Conservation (phyloP, 2,329 filamentous ascomycete genomes). For the Diaporthe nobilis region DNA sequence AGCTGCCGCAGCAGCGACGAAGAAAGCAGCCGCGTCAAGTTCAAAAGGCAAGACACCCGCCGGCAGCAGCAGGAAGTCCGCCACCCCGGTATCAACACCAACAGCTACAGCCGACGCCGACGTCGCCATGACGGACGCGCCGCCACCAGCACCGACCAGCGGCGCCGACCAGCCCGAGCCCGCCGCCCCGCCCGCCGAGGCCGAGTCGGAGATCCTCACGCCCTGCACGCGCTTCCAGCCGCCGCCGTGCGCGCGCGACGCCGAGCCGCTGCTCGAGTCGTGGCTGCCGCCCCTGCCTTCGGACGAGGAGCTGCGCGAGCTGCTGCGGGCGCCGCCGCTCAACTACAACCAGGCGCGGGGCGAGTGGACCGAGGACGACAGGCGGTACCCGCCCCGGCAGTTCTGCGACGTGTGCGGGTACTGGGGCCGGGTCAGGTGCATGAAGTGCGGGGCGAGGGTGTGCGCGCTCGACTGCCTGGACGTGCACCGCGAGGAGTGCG, state of each 20-base stretch:
- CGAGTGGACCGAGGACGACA: slow-evolving; percentile 56
- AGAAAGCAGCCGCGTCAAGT: slow-evolving; percentile 39
- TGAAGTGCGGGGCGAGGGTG: slow-evolving; percentile 83
- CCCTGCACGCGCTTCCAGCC: slow-evolving; percentile 52
- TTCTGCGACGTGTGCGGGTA: slow-evolving; percentile 89
- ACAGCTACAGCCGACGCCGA: slow-evolving; percentile 47
- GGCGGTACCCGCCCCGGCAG: slow-evolving; percentile 47
- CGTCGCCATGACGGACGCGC: slow-evolving; percentile 59
- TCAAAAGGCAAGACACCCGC: slow-evolving; percentile 26
- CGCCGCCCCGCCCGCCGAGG: slow-evolving; percentile 47
- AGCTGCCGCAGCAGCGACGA: slow-evolving; percentile 12
- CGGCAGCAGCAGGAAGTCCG: slow-evolving; percentile 32
- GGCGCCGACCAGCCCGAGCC: slow-evolving; percentile 38
- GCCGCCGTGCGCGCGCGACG: slow-evolving; percentile 62
- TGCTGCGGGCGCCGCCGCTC: slow-evolving; percentile 76
- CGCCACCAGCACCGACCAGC: slow-evolving; percentile 17
- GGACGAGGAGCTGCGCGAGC: slow-evolving; percentile 72
- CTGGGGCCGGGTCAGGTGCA: slow-evolving; percentile 82
- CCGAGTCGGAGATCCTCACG: slow-evolving; percentile 52
- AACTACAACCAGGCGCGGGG: slow-evolving; percentile 76
- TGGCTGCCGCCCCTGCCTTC: slow-evolving; percentile 70
- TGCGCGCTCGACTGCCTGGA: slow-evolving; percentile 83
- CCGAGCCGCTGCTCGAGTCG: slow-evolving; percentile 71
- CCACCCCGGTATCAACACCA: slow-evolving; percentile 29
- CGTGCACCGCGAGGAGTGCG: slow-evolving; percentile 79